Evolutionary conservation across 805 yeast genomes (phyloP), one percentile per base, ranked within the genome.

Genomic region (Metschnikowia vanudenii): DNA sequence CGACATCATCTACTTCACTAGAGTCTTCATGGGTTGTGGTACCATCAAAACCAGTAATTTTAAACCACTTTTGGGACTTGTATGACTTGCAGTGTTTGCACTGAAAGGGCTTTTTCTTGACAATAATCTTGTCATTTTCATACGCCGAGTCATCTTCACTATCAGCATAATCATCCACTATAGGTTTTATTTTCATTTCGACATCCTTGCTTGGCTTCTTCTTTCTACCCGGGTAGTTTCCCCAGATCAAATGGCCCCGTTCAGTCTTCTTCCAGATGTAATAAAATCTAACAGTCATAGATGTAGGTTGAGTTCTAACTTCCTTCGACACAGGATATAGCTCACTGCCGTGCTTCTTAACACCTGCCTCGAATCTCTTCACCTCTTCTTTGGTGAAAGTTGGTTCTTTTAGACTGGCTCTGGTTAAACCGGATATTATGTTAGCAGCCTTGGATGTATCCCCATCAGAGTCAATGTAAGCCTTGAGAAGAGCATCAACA

Each of bases 221-320:
- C 54, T 81, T 81, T 42, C 96, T 67, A 0, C 94, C 95, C 36
- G 81, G 82, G 59, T 68, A 88, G 58, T 84, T 82, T 30, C 88
- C 96, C 96, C 97, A 88, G 14, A 89, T 85, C 35, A 62, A 60
- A 51, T 78, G 82, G 0, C 97, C 97, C 37, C 74, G 74, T 26
- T 77, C 69, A 0, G 96, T 85, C 62, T 91, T 91, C 65, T 91
- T 91, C 98, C 98, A 92, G 43, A 88, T 68, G 58, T 92, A 92
- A 59, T 89, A 92, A 61, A 76, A 90, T 47, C 97, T 68, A 1
- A 92, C 98, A 52, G 90, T 73, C 84, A 84, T 87, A 0, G 91
- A 78, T 45, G 81, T 69, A 0, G 89, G 71, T 56, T 87, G 95
- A 0, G 90, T 76, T 26, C 76, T 77, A n/a, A 92, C 94, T 46